phyloP scores from a whole-genome alignment of 768 basidiomycete genomes.

The Lentinula edodes region DNA sequence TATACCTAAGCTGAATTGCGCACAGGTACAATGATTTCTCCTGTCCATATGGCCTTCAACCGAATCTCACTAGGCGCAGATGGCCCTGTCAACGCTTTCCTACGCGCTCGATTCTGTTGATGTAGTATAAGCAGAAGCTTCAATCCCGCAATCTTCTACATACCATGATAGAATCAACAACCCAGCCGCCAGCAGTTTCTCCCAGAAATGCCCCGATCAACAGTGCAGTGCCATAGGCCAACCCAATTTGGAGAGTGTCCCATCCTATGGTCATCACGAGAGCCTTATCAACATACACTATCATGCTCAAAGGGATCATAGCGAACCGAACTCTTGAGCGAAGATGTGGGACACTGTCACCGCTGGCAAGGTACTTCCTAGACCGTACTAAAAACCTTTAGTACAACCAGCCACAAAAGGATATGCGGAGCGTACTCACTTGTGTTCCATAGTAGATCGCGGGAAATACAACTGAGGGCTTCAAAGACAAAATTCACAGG shows the following conservation, averaged over 20 bases:
- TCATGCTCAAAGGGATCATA: background rate
- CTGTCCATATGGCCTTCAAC: constrained; percentile 3
- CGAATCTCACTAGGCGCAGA: constrained; percentile 3
- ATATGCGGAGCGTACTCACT: background rate
- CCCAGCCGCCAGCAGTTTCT: constrained; percentile 4
- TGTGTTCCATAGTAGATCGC: constrained; percentile 1
- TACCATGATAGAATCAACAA: constrained; percentile 4
- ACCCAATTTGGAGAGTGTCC: constrained; percentile 1
- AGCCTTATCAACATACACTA: background rate
- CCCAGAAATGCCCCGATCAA: constrained; percentile 1
- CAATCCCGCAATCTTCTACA: background rate
- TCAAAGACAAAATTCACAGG: background rate
- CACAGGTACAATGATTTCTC: constrained; percentile 5
- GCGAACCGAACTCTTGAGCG: constrained; percentile 1
- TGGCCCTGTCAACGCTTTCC: background rate
- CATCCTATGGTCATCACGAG: background rate
- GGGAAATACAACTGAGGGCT: constrained; percentile 1
- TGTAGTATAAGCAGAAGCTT: background rate
- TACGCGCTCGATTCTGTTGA: background rate
- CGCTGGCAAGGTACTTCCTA: constrained; percentile 1
- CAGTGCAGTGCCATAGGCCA: constrained; percentile 1
- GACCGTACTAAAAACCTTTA: background rate
- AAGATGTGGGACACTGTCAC: constrained; percentile 5
- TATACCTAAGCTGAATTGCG: background rate
- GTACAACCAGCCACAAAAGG: background rate